Evolutionary conservation across 2,329 filamentous ascomycete genomes (phyloP).

Genomic region (Neurospora crassa): DNA sequence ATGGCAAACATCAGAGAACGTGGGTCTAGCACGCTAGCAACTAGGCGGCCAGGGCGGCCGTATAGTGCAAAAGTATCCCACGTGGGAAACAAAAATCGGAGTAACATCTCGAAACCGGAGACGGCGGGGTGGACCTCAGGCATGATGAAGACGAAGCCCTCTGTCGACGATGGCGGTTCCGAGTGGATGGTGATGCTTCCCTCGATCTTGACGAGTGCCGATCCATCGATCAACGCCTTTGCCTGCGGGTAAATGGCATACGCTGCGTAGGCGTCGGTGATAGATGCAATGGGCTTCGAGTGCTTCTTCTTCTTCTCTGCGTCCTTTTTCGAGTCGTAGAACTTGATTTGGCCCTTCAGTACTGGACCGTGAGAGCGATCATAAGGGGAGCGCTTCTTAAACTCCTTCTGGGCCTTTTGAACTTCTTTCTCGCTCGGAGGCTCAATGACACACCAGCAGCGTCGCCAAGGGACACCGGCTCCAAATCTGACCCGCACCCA

Average conservation of each 20-base stretch:
- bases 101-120: conserved; percentile 88
- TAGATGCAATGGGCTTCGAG: conserved; percentile 74
- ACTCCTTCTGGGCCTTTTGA: conserved; percentile 70
- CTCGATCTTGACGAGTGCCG: conserved; percentile 88
- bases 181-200: conserved; percentile 83
- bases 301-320: conserved; percentile 84
- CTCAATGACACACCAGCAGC: conserved; percentile 91
- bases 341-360: conserved; percentile 84
- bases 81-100: conserved; percentile 84
- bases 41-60: conserved; percentile 74
- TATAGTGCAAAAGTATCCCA: conserved; percentile 92
- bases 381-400: conserved; percentile 76
- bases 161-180: conserved; percentile 63
- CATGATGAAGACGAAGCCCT: conserved; percentile 98
- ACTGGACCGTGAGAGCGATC: conserved; percentile 58
- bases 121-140: conserved; percentile 89
- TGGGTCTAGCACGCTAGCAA: conserved; percentile 78
- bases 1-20: conserved; percentile 97
- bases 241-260: conserved; percentile 95
- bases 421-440: conserved; percentile 92
- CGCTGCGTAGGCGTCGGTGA: conserved; percentile 81
- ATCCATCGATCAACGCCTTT: conserved; percentile 87
- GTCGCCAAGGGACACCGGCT: conserved; percentile 88
- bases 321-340: conserved; percentile 71
- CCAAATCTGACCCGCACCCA: conserved; percentile 95